Evolutionary conservation across 2,329 filamentous ascomycete genomes (phyloP).

Genomic region (Diaporthe sp.): DNA sequence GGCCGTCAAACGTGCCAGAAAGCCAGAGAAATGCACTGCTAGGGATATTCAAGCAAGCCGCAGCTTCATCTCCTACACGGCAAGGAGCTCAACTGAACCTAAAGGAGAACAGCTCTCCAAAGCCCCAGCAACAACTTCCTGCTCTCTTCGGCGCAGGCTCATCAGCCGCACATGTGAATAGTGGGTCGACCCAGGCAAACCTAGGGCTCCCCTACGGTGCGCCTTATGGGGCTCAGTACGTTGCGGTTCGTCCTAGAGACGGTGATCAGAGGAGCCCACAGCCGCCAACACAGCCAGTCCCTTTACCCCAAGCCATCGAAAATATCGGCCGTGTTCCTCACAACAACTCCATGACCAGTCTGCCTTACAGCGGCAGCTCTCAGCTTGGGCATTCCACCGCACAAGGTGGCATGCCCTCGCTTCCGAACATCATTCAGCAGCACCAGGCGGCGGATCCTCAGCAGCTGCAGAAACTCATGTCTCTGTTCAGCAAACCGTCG

Average conservation of each 20-base stretch:
- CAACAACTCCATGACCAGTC: not conserved
- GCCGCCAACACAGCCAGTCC: not conserved
- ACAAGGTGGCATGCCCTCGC: slow-evolving; percentile 48
- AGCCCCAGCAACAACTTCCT: slow-evolving; percentile 28
- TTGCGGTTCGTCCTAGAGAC: slow-evolving; percentile 28
- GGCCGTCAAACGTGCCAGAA: slow-evolving; percentile 47
- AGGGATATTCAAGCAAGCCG: slow-evolving; percentile 66
- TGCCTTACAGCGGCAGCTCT: slow-evolving; percentile 25
- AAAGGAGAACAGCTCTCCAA: slow-evolving; percentile 34
- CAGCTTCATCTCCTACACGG: slow-evolving; percentile 44
- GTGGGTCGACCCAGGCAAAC: slow-evolving; percentile 51
- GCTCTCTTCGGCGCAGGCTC: slow-evolving; percentile 44
- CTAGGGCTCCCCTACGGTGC: slow-evolving; percentile 37
- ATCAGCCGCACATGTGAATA: slow-evolving; percentile 48
- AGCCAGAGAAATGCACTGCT: slow-evolving; percentile 64
- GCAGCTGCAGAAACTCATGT: slow-evolving; percentile 65
- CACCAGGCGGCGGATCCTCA: slow-evolving; percentile 55
- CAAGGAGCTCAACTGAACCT: slow-evolving; percentile 20
- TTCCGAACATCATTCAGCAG: slow-evolving; percentile 48
- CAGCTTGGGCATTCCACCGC: slow-evolving; percentile 45
- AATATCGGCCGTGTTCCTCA: not conserved
- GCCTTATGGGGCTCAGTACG: slow-evolving; percentile 33
- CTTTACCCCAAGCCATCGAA: not conserved
- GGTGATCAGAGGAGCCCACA: not conserved
- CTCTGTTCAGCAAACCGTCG: slow-evolving; percentile 71